phyloP scores from a whole-genome alignment of 108 stramenopile genomes.

The Pseudonitzschia delicatissima region DNA sequence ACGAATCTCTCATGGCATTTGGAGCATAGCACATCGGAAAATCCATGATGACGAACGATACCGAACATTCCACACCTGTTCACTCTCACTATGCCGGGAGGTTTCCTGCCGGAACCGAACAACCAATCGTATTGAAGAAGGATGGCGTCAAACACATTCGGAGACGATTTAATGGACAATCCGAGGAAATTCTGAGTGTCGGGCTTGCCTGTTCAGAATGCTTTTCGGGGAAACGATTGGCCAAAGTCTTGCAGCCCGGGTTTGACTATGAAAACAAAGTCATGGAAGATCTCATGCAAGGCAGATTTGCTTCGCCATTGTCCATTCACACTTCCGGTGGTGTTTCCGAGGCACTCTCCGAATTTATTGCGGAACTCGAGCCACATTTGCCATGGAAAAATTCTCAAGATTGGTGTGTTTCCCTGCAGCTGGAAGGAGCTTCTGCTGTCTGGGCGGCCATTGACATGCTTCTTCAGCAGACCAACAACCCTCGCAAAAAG shows the following conservation, averaged over 20 bases:
- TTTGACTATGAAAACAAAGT: constrained; percentile 46
- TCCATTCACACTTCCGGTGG: constrained; percentile 57
- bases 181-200: constrained; percentile 40
- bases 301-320: constrained; percentile 38
- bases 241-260: constrained; percentile 34
- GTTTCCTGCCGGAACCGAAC: constrained; percentile 17
- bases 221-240: constrained; percentile 46
- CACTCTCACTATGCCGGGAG: constrained; percentile 17
- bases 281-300: constrained; percentile 35
- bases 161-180: constrained; percentile 22
- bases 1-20: no score
- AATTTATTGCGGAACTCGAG: constrained; percentile 39
- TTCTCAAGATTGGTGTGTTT: constrained; percentile 50
- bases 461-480: constrained; percentile 51
- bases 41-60: neutral
- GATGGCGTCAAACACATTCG: constrained; percentile 23
- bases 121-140: constrained; percentile 26
- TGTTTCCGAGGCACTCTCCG: constrained; percentile 31
- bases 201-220: constrained; percentile 57
- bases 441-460: constrained; percentile 55
- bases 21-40: no score
- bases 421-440: constrained; percentile 58
- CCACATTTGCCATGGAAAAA: constrained; percentile 47
- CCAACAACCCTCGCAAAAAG: constrained; percentile 25
- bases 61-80: neutral